Percentiles rank a stretch among this genome's conserved stretches.
Conservation (phyloP, 75 land plant species). For the Azolla pinnata region DNA sequence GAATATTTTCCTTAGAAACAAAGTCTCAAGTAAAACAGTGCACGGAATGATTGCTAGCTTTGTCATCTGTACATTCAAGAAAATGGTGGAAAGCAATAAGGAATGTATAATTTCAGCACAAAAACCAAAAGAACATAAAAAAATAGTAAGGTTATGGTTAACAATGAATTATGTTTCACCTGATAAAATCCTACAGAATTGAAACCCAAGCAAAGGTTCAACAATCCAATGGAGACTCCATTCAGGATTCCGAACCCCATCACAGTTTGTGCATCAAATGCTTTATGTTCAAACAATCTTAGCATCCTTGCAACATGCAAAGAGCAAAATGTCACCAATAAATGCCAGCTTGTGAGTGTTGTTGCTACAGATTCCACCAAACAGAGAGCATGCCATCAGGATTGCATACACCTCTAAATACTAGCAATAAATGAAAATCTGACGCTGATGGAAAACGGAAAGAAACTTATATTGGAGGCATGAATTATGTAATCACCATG, state of each 20-base stretch:
- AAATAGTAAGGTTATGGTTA: neutral
- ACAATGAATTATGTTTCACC: constrained; percentile 26
- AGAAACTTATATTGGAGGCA: no score
- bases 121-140: neutral
- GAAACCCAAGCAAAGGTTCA: constrained; percentile 72
- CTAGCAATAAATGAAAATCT: no score
- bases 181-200: constrained; percentile 96
- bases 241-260: constrained; percentile 76
- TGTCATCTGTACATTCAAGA: no score
- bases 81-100: no score
- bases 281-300: constrained; percentile 81
- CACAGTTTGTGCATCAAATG: constrained; percentile 59
- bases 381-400: no score
- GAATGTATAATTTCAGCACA: neutral
- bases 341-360: constrained; percentile 82
- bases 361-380: constrained; percentile 43
- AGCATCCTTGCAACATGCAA: constrained; percentile 62
- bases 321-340: constrained; percentile 66
- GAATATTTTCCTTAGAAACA: constrained; percentile 66
- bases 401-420: no score
- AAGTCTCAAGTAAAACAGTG: constrained; percentile 79
- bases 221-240: constrained; percentile 69
- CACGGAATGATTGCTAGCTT: constrained; percentile 94
- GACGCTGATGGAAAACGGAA: no score
- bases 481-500: no score